Evolutionary conservation across 352 stramenopile species (phyloP), one percentile per base, ranked within the genome.

Genomic region (Globisporangium cederbergense): DNA sequence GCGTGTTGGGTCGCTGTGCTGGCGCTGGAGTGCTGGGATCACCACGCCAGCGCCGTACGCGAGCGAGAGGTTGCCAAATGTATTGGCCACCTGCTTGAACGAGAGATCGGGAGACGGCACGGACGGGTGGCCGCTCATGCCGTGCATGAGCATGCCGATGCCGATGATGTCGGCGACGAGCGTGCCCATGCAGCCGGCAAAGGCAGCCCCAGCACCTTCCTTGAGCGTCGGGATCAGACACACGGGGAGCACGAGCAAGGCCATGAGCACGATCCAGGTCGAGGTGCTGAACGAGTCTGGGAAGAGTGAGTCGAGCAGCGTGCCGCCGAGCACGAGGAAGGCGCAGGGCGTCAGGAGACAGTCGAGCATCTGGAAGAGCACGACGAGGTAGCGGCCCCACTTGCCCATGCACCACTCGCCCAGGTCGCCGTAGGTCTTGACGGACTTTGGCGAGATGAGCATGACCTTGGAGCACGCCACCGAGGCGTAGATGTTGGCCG

Each of bases 251-350:
- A 73, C 43, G 30, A 53, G 25, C 28, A 71, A 18, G 4, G 62
- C 67, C 68, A 74, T 74, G 8, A 74, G 42, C 28, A 74, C 55
- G 20, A 74, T 74, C 68, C 68, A 74, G 11, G 60, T 71, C n/a
- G 60, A 60, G 11, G 25, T 20, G 16, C 34, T 51, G 43, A 72
- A 71, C 7, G 61, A 38, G 20, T 20, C 66, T 7, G 68, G 68
- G 22, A 74, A 74, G 3, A 74, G 40, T 14, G 34, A 38, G 45
- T 86, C 69, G 1, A 86, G 66, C 50, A 88, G 51, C n/a, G 77
- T 88, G 25, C 79, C 77, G 32, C 79, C 79, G 9, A 87, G 79
- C 68, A 89, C 79, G 9, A 89, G 72, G 64, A 89, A 89, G 2
- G 76, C 74, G 50, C 67, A 79, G 18, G 66, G 62, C 0, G 49